Evolutionary conservation across 2,329 filamentous ascomycete species (phyloP).

Genomic region (Alternaria sp.): DNA sequence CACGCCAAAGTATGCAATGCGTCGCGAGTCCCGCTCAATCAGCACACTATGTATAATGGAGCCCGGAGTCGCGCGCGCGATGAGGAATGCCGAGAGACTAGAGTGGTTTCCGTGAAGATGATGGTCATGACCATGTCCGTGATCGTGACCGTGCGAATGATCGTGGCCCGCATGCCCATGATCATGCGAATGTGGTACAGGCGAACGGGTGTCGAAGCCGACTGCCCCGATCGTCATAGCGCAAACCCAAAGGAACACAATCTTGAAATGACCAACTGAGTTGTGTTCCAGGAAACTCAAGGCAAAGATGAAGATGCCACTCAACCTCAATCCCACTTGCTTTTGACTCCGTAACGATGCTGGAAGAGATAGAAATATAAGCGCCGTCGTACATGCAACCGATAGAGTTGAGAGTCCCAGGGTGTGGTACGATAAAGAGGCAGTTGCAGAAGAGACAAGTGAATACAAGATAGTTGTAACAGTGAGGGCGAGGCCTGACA

Average conservation of each 20-base stretch:
- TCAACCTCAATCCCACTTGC: conserved; percentile 45
- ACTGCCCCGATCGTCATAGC: conserved; percentile 52
- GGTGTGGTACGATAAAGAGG: conserved; percentile 41
- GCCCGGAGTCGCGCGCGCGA: conserved; percentile 73
- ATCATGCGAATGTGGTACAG: conserved; percentile 38
- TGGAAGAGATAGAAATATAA: conserved; percentile 55
- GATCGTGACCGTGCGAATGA: conserved; percentile 33
- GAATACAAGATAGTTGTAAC: conserved; percentile 50
- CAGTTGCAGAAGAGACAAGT: conserved; percentile 44
- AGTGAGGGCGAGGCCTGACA: conserved; percentile 51
- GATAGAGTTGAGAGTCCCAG: conserved; percentile 54
- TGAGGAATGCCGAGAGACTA: conserved; percentile 73
- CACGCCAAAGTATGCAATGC: conserved; percentile 98
- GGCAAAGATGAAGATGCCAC: conserved; percentile 35
- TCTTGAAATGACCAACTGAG: conserved; percentile 24
- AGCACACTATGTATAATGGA: conserved; percentile 87
- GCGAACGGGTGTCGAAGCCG: conserved; percentile 51
- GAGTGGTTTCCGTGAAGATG: conserved; percentile 65
- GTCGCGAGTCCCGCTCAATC: conserved; percentile 87
- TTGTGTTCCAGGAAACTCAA: conserved; percentile 40
- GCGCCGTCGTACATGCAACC: conserved; percentile 54
- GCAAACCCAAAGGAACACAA: conserved; percentile 34
- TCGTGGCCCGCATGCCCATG: conserved; percentile 45
- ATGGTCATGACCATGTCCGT: conserved; percentile 42
- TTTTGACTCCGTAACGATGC: conserved; percentile 52